Evolutionary conservation across 2,329 filamentous ascomycete genomes (phyloP).

Genomic region (Fusarium camptoceras): DNA sequence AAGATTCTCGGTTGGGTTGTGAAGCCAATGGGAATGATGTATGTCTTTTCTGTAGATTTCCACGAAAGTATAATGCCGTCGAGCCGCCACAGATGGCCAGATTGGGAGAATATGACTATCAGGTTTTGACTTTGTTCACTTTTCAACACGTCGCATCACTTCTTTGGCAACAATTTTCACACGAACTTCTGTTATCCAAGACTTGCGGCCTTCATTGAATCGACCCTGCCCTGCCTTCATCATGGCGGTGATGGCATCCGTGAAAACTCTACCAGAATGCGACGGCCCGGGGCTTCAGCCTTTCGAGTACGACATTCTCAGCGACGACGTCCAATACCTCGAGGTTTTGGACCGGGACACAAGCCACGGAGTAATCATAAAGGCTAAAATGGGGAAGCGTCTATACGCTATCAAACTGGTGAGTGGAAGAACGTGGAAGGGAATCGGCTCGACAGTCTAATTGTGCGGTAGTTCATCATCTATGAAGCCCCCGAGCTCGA

Average conservation of each 20-base stretch:
- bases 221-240: background rate
- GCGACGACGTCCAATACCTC: background rate
- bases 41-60: background rate
- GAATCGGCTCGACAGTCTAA: background rate
- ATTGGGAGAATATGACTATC: background rate
- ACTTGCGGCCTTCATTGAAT: background rate
- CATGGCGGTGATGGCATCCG: background rate
- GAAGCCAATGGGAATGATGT: background rate
- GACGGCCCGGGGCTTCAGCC: background rate
- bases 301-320: background rate
- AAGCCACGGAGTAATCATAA: background rate
- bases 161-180: background rate
- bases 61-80: background rate
- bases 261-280: background rate
- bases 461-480: background rate
- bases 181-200: background rate
- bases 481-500: background rate
- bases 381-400: background rate
- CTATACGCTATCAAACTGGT: conserved; percentile 12
- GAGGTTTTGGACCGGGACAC: background rate
- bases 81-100: background rate
- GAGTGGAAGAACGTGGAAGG: background rate
- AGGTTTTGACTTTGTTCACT: background rate
- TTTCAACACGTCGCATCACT: background rate
- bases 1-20: background rate